Evolutionary conservation across 129 eudicot species (phyloP).

Genomic region (Arctium lappa): DNA sequence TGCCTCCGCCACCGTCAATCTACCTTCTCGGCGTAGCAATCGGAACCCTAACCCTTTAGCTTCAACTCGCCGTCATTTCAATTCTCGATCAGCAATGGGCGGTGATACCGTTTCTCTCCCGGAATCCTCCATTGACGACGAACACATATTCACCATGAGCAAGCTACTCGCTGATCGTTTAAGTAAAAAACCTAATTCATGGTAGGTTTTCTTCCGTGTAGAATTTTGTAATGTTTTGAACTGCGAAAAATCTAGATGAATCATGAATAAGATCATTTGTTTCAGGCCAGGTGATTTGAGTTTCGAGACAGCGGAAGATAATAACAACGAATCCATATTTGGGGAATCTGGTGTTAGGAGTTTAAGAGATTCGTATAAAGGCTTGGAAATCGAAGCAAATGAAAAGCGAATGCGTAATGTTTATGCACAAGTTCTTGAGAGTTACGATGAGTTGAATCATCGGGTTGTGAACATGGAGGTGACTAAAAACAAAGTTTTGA

Average conservation of each 20-base stretch:
- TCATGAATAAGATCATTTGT: background rate
- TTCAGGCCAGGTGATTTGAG: constrained; percentile 32
- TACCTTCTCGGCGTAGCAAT: background rate
- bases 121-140: constrained; percentile 21
- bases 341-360: constrained; percentile 9
- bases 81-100: constrained; percentile 36
- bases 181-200: constrained; percentile 1
- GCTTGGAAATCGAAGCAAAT: constrained; percentile 23
- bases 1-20: constrained; percentile 9
- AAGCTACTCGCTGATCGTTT: constrained; percentile 20
- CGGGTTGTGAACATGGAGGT: constrained; percentile 38
- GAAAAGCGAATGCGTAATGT: constrained; percentile 21
- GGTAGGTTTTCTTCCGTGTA: constrained; percentile 26
- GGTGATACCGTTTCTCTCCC: constrained; percentile 34
- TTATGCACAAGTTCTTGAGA: constrained; percentile 40
- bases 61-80: background rate
- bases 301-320: constrained; percentile 13
- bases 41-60: background rate
- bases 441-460: constrained; percentile 37
- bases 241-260: background rate
- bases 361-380: background rate
- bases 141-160: constrained; percentile 18
- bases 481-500: constrained; percentile 54
- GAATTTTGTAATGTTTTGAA: background rate
- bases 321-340: constrained; percentile 9